Base-by-base conservation (phyloP, 345 rosid species). In the Heritiera fomes region DNA sequence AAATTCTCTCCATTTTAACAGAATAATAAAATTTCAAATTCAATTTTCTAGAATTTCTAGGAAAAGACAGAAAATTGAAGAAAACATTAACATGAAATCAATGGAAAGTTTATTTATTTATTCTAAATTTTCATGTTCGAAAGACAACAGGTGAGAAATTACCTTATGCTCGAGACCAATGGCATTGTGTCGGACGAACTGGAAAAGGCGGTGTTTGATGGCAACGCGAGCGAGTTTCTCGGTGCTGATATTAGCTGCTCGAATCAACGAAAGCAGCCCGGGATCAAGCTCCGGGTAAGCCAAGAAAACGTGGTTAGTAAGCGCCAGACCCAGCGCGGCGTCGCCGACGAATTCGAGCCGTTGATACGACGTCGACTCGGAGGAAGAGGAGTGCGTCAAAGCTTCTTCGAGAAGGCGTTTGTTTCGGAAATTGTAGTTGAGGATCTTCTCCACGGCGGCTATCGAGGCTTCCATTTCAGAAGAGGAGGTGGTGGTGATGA, bases 161-260 rank as follows among this genome's bases (percentile, higher is more conserved):
- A 86, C 97, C 93, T 85, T 87, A 5, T 86, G 87, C 18, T 89
- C 93, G n/a, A 89, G 85, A 1, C 84, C 6, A 62, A 75, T 28
- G 59, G 86, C 81, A 72, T 83, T 89, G 80, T 82, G 91, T 17
- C 90, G 81, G 15, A 92, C 73, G 53, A 82, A 87, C 6, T 34
- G 40, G 53, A 87, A 90, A 9, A 95, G 85, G 0, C 87, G 82
- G 30, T 84, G 93, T 12, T 65, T 85, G 72, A 91, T 71, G 38
- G 98, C 88, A 40, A 90, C 91, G 32, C 97, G 97, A 11, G 98
- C 95, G 55, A 94, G 88, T 70, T 93, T 94, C 89, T 94, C 98
- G 3, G 89, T 94, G 47, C 95, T 89, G 12, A 88, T 80, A 63
- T 90, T 93, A 50, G 91, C 93, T 20, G 97, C 82, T 45, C 97